Evolutionary conservation across 1,139 yeast genomes (phyloP).

Genomic region (Fermentozyma sake): DNA sequence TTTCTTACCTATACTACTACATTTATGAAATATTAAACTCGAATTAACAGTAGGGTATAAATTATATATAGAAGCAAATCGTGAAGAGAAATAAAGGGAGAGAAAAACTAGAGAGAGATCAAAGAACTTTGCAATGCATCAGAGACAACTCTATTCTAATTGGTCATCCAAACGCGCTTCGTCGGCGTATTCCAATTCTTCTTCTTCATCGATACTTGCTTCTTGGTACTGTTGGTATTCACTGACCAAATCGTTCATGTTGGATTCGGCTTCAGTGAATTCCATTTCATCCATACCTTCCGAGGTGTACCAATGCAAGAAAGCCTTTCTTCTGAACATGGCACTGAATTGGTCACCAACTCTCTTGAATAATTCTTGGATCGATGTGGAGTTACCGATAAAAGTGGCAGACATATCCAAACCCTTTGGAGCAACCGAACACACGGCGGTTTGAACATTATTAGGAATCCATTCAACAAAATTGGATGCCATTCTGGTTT

Average conservation of each 20-base stretch:
- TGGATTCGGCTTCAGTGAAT: constrained; percentile 81
- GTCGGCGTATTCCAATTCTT: constrained; percentile 63
- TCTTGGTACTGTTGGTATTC: constrained; percentile 94
- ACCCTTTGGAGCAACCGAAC: constrained; percentile 85
- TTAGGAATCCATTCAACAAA: constrained; percentile 97
- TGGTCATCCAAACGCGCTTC: constrained; percentile 59
- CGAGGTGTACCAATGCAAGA: constrained; percentile 91
- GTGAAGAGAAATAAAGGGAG: constrained; percentile 8
- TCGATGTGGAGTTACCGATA: constrained; percentile 88
- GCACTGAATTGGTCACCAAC: constrained; percentile 87
- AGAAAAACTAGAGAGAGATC: constrained; percentile 4
- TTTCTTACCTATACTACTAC: too few relatives aligned
- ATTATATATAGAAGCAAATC: constrained; percentile 11
- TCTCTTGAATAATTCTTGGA: constrained; percentile 86
- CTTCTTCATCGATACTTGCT: constrained; percentile 70
- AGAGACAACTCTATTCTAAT: constrained; percentile 42
- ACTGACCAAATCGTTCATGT: constrained; percentile 81
- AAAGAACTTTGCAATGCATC: too few relatives aligned
- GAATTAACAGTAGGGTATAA: constrained; percentile 11
- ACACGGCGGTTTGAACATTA: constrained; percentile 90
- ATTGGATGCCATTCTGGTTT: constrained; percentile 72
- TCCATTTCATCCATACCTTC: constrained; percentile 97
- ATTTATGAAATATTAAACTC: not conserved
- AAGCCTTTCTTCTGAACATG: constrained; percentile 91
- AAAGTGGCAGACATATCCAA: constrained; percentile 88